Evolutionary conservation across 129 eudicot genomes (phyloP).

Genomic region (Smallanthus sonchifolius): DNA sequence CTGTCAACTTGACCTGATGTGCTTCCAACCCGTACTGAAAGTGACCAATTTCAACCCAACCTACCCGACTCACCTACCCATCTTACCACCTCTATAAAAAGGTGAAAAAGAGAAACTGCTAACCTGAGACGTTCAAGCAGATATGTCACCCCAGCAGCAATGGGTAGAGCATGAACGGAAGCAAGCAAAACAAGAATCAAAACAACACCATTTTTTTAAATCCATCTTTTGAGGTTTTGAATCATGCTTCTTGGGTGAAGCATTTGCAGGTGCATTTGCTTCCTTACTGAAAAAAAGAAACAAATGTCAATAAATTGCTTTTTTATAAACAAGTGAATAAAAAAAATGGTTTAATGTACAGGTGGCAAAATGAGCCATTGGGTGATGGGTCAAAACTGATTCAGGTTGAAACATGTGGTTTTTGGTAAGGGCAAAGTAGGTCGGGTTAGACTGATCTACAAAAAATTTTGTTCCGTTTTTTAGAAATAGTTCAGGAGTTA

Average conservation of each 20-base stretch:
- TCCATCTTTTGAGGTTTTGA: neutral
- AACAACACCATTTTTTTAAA: neutral
- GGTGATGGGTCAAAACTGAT: neutral
- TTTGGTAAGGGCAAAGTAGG: neutral
- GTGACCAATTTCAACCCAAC: neutral
- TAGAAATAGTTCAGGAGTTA: neutral
- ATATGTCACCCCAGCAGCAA: slow-evolving; percentile 21
- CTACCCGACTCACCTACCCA: neutral
- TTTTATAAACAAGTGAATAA: slow-evolving; percentile 1
- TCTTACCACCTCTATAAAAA: neutral
- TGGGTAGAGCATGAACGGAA: slow-evolving; percentile 22
- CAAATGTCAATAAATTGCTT: neutral
- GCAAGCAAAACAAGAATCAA: slow-evolving; percentile 1
- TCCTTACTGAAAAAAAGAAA: slow-evolving; percentile 21
- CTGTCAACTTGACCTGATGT: neutral
- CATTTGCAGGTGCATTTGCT: slow-evolving; percentile 13
- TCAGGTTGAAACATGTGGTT: neutral
- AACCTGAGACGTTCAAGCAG: slow-evolving; percentile 6
- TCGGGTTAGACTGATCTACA: neutral
- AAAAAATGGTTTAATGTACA: neutral
- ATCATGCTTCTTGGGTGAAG: slow-evolving; percentile 3
- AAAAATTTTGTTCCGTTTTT: neutral
- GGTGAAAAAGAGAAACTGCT: neutral
- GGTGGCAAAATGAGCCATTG: neutral
- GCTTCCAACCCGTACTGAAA: neutral